A percentile compares a stretch with the other conserved stretches of the same genome.
phyloP scores from a whole-genome alignment of 352 stramenopile species.

The Phytophthora idaei region DNA sequence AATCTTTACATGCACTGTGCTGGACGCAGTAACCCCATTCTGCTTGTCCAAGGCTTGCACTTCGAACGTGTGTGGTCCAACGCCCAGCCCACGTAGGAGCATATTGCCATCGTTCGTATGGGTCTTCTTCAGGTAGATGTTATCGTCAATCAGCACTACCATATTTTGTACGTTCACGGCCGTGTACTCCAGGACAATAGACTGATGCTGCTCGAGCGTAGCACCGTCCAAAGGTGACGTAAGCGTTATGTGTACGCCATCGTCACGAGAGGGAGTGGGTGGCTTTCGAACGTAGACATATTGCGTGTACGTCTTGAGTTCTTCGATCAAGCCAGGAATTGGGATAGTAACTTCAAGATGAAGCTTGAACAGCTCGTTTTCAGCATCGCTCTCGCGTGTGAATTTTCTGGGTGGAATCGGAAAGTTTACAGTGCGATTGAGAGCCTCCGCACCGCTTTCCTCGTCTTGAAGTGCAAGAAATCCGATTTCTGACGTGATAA shows the following conservation, averaged over 20 bases:
- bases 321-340: constrained; percentile 28
- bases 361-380: constrained; percentile 21
- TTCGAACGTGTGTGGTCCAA: constrained; percentile 37
- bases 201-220: constrained; percentile 17
- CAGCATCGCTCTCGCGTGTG: neutral
- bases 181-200: constrained; percentile 49
- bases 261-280: constrained; percentile 2
- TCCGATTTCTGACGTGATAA: constrained; percentile 46
- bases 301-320: constrained; percentile 37
- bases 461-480: constrained; percentile 27
- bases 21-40: constrained; percentile 5
- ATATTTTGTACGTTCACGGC: constrained; percentile 42
- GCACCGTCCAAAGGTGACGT: constrained; percentile 34
- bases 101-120: constrained; percentile 49
- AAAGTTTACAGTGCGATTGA: constrained; percentile 48
- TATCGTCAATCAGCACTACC: constrained; percentile 37
- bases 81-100: constrained; percentile 44
- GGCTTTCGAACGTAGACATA: constrained; percentile 29
- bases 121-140: constrained; percentile 33
- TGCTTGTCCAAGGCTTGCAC: constrained; percentile 33
- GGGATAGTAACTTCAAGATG: constrained; percentile 26
- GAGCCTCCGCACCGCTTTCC: neutral
- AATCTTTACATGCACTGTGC: constrained; percentile 21
- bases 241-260: constrained; percentile 27
- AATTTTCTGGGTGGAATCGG: constrained; percentile 45